Base-by-base conservation (phyloP, 225 moss, liverwort and hornwort genomes). In the Marchantia polymorpha region DNA sequence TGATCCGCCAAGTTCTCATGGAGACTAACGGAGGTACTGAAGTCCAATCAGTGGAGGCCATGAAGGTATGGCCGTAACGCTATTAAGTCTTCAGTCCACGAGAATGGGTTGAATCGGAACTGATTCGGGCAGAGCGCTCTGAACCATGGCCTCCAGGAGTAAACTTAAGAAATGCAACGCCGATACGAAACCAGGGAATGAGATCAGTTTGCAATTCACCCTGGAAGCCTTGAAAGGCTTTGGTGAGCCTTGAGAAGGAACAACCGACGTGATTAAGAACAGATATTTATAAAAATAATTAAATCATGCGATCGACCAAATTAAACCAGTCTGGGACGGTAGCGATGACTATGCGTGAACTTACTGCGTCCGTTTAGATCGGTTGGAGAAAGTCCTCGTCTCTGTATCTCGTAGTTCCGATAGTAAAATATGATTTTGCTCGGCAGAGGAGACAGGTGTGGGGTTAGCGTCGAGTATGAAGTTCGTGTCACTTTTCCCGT, bases 31-130 rank as follows among this genome's bases (percentile, higher is more conserved):
- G 0, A 13, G 6, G 50, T 83, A 9, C 81, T 87, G 17, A 26
- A 13, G n/a, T n/a, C n/a, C n/a, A 12, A 39, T 19, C 4, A 76
- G 20, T 22, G 39, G 56, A 46, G 64, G 61, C 12, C 1, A 79
- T 54, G 52, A 30, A 20, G 68, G 13, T 5, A 76, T 81, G 81
- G 71, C 64, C 22, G 64, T 7, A 0, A 4, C 7, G 81, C 78
- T 14, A 72, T 79, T 12, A 2, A 0, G 6, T 79, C 66, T 71
- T 70, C 82, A 58, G 83, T 67, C 7, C 76, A 87, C 0, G 81
- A 72, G 16, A 84, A 81, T 71, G 74, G 76, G 68, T 51, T 39
- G 22, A 87, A 87, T 59, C 64, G 58, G 39, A 2, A 39, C 39
- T 39, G 39, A 39, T 39, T 39, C 39, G 39, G n/a, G 78, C 64